These are phyloP conservation scores for Sporobolomyces phaffii DNA, from an alignment of 768 basidiomycete genomes.

Conservation along the genomic window DNA sequence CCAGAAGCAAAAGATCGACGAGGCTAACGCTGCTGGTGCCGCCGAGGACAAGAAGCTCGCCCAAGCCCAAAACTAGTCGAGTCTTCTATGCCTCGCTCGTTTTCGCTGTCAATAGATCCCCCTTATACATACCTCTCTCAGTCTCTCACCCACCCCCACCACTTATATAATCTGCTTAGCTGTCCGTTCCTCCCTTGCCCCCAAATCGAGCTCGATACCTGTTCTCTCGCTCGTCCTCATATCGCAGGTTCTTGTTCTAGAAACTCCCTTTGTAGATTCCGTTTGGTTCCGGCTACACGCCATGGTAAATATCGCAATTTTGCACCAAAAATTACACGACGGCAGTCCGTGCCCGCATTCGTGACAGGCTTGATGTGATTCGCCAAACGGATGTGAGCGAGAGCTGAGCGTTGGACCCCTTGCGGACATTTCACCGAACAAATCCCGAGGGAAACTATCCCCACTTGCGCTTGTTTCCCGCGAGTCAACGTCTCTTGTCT, in stretches of 20 bases:
- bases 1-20: slow-evolving; percentile 2
- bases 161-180: neutral
- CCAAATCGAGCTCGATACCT: neutral
- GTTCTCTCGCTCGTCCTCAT: no score
- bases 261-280: neutral
- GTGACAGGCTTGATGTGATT: no score
- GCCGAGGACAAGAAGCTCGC: neutral
- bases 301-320: no score
- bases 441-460: no score
- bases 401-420: no score
- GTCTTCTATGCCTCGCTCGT: neutral
- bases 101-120: neutral
- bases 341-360: no score
- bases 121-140: neutral
- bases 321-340: no score
- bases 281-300: no score
- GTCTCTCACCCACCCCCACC: neutral
- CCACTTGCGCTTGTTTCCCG: no score
- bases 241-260: no score
- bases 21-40: neutral
- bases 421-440: no score
- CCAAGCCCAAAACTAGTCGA: neutral
- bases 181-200: neutral
- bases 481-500: neutral
- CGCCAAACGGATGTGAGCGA: no score